Evolutionary conservation across 208 protist species (phyloP).

Genomic region (Acanthamoeba healyi): DNA sequence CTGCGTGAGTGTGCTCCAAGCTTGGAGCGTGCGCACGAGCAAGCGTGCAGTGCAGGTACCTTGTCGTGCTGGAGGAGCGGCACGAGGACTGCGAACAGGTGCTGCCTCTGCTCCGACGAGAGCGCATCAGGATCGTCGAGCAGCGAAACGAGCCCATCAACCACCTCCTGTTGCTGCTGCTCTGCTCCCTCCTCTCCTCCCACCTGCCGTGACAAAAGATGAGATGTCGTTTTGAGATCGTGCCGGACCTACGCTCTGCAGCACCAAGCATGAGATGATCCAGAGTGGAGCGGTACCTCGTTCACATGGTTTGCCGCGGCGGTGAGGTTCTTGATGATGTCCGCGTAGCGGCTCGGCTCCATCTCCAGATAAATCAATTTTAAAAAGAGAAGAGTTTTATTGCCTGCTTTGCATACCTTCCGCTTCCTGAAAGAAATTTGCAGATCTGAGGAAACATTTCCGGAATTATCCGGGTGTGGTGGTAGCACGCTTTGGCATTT

Average conservation of each 20-base stretch:
- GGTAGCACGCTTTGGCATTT: neutral
- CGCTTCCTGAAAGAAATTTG: too few relatives aligned
- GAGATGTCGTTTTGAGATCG: too few relatives aligned
- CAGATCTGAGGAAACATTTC: neutral
- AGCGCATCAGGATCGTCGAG: neutral
- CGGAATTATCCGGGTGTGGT: neutral
- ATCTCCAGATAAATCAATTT: too few relatives aligned
- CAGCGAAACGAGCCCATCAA: neutral
- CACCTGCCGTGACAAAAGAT: neutral
- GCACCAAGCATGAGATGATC: too few relatives aligned
- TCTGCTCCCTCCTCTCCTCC: neutral
- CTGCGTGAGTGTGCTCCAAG: neutral
- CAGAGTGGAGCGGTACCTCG: neutral
- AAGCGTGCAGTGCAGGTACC: neutral
- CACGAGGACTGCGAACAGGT: neutral
- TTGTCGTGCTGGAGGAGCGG: neutral
- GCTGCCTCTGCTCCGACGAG: slow-evolving; percentile 9
- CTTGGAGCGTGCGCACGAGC: neutral
- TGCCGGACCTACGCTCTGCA: too few relatives aligned
- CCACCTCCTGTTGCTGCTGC: neutral
- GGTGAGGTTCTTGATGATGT: neutral
- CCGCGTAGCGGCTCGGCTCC: neutral
- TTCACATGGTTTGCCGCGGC: neutral
- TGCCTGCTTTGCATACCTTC: too few relatives aligned
- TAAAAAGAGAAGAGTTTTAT: too few relatives aligned